Evolutionary conservation across 2,329 filamentous ascomycete species (phyloP).

Genomic region (Verticillium isaacii): DNA sequence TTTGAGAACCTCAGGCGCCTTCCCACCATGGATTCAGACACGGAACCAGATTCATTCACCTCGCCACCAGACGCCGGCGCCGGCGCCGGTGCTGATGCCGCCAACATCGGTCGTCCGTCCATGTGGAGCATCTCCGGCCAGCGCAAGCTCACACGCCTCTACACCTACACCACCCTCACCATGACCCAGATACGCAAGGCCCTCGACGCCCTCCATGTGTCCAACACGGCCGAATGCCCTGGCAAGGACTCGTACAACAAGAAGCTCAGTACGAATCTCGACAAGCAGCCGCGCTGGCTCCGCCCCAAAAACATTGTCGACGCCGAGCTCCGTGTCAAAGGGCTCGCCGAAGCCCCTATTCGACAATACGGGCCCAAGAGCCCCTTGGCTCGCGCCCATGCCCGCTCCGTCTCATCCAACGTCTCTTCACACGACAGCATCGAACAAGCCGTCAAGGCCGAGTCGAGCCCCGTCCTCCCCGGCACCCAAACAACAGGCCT

Average conservation of each 20-base stretch:
- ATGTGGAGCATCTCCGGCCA: slow-evolving; percentile 50
- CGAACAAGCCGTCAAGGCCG: slow-evolving; percentile 9
- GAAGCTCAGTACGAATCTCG: slow-evolving; percentile 50
- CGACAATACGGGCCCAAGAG: slow-evolving; percentile 15
- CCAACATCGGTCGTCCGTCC: slow-evolving; percentile 43
- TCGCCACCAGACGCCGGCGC: not conserved
- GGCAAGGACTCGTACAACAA: slow-evolving; percentile 53
- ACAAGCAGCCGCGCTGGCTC: slow-evolving; percentile 55
- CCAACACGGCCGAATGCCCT: not conserved
- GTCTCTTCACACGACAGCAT: not conserved
- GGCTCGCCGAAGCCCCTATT: slow-evolving; percentile 34
- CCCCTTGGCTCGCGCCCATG: slow-evolving; percentile 3
- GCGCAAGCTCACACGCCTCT: slow-evolving; percentile 50
- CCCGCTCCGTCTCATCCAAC: slow-evolving; percentile 5
- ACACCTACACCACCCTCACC: slow-evolving; percentile 50
- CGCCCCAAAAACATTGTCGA: slow-evolving; percentile 46
- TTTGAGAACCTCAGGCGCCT: not conserved
- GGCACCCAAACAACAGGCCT: slow-evolving; percentile 1
- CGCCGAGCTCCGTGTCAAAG: slow-evolving; percentile 44
- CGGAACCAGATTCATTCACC: not conserved
- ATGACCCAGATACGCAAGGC: slow-evolving; percentile 20
- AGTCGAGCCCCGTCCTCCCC: not conserved
- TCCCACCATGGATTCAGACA: not conserved
- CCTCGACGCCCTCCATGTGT: slow-evolving; percentile 10
- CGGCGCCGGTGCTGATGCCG: not conserved